Conservation (phyloP, 2,329 filamentous ascomycete species). For the Aspergillus amoenus region DNA sequence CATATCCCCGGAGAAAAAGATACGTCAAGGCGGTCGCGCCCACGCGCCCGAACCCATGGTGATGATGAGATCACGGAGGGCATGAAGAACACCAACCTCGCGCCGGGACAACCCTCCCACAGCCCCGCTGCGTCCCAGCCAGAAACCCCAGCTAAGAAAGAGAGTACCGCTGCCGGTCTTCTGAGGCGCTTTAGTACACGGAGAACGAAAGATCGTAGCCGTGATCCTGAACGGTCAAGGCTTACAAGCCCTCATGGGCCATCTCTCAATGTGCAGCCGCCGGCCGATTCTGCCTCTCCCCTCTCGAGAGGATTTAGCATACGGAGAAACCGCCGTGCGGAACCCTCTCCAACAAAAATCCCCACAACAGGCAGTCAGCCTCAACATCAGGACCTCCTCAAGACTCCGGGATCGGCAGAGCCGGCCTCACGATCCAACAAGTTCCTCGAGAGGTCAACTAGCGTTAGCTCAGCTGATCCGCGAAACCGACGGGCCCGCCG, state of each 20-base stretch:
- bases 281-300: constrained; percentile 62
- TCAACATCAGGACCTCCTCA: constrained; percentile 75
- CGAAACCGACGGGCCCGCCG: constrained; percentile 61
- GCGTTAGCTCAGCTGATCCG: constrained; percentile 85
- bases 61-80: constrained; percentile 84
- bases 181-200: constrained; percentile 89
- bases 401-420: constrained; percentile 66
- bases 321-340: constrained; percentile 58
- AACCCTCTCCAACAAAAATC: constrained; percentile 55
- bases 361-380: constrained; percentile 61
- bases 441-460: constrained; percentile 80
- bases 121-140: constrained; percentile 57
- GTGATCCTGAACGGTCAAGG: constrained; percentile 44
- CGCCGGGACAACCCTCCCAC: constrained; percentile 48
- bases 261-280: constrained; percentile 77
- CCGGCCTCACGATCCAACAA: constrained; percentile 62
- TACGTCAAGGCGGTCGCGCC: constrained; percentile 77
- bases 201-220: constrained; percentile 60
- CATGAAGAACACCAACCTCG: constrained; percentile 64
- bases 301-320: constrained; percentile 90
- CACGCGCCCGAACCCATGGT: constrained; percentile 86
- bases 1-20: constrained; percentile 88
- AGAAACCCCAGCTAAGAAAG: constrained; percentile 71
- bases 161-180: constrained; percentile 80
- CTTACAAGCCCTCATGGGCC: constrained; percentile 68